Evolutionary conservation across 495 filamentous ascomycete species (phyloP).

Genomic region (Penicillium ochrochloron): DNA sequence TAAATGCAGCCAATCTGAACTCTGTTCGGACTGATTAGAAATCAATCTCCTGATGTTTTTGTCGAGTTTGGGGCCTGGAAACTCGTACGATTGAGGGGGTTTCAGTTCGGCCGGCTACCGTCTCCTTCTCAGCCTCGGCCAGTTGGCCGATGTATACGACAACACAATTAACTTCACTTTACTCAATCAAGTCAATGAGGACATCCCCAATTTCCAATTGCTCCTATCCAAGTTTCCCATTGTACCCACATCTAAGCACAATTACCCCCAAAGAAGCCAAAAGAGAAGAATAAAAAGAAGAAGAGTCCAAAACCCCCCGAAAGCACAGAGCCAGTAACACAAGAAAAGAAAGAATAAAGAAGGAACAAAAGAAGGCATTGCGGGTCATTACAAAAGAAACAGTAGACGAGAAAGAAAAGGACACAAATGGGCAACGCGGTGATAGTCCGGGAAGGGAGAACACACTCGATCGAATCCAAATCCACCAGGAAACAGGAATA

Average conservation of each 20-base stretch:
- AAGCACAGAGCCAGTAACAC: constrained; percentile 18
- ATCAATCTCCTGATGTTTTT: background rate
- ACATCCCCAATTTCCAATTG: constrained; percentile 14
- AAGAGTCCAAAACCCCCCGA: constrained; percentile 10
- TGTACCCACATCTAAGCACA: constrained; percentile 5
- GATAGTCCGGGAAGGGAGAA: background rate
- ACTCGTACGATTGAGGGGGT: constrained; percentile 2
- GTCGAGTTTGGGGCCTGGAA: background rate
- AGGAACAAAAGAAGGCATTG: constrained; percentile 33
- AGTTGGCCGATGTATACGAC: constrained; percentile 21
- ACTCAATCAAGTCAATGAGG: background rate
- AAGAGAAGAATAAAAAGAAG: constrained; percentile 21
- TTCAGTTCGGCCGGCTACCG: background rate
- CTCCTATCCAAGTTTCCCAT: constrained; percentile 16
- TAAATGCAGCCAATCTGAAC: background rate
- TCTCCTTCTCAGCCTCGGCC: constrained; percentile 19
- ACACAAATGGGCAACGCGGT: constrained; percentile 1
- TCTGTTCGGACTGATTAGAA: background rate
- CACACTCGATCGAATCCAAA: background rate
- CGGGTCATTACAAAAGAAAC: constrained; percentile 33
- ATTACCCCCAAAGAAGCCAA: constrained; percentile 20
- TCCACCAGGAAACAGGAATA: constrained; percentile 1
- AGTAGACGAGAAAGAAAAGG: constrained; percentile 13
- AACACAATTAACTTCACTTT: background rate
- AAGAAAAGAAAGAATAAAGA: constrained; percentile 40